Evolutionary conservation across 805 yeast genomes (phyloP), one percentile per base, ranked within the genome.

Genomic region (Wickerhamomyces bovis): DNA sequence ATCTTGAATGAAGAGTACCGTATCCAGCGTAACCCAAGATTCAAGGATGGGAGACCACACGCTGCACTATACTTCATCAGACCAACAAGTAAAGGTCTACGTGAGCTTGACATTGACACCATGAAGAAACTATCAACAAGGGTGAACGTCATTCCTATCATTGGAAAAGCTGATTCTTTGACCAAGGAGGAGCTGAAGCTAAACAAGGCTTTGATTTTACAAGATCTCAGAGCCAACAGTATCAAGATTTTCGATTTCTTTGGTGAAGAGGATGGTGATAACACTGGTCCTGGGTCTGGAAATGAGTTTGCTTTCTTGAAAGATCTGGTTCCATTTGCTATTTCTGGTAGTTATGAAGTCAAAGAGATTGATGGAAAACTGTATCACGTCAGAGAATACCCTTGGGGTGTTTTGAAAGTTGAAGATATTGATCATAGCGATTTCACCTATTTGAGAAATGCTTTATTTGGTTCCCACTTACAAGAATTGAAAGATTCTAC

Each of bases 141-240:
- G 53, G 95, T 86, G 19, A 90, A 90, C 66, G 75, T 92, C 22
- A 78, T 90, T 39, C 96, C 97, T 2, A 81, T 89, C 22, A 77
- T 90, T 48, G 78, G 86, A 33, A 84, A 86, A 58, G 81, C 95
- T 3, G 97, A 90, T 63, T 73, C 88, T 2, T 71, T 88, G 54
- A 87, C 95, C 0, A 73, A 72, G 20, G 62, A 74, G 2, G 97
- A 90, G 64, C 66, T 81, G 46, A 60, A 63, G 15, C 63, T 64
- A 25, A 74, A 76, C 63, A 85, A 85, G 62, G 64, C 69, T 45
- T 67, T 73, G 45, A 71, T 86, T 48, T 71, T 70, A 63, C 69
- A 67, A 43, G 89, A 83, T 54, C 73, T 86, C 43, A 73, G 69
- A 46, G 67, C 72, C 44, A 73, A 80, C 63, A 68, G 73, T 46